Percentiles rank a stretch among this genome's conserved stretches.
phyloP scores from a whole-genome alignment of 257 asterid species.

The Nicotiana benthamiana region DNA sequence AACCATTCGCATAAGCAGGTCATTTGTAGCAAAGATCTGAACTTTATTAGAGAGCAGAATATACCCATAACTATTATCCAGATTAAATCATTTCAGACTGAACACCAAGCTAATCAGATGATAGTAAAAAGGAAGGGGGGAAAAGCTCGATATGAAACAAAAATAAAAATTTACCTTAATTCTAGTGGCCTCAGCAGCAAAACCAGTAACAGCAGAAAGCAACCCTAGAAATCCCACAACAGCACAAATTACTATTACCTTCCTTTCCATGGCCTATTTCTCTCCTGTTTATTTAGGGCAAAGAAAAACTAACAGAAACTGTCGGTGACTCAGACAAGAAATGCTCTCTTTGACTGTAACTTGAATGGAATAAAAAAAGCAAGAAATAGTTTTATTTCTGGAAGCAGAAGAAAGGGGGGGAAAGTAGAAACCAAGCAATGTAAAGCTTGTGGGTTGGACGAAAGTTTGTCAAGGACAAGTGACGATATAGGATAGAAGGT shows the following conservation, averaged over 20 bases:
- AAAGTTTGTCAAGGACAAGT: no score
- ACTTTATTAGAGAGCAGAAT: background rate
- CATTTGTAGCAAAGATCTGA: background rate
- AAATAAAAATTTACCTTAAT: constrained; percentile 37
- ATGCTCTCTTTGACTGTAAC: background rate
- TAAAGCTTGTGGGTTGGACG: background rate
- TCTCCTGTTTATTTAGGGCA: background rate
- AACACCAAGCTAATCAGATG: background rate
- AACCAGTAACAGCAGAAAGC: constrained; percentile 62
- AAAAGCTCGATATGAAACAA: background rate
- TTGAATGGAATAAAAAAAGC: background rate
- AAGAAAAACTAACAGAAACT: background rate
- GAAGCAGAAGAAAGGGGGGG: background rate
- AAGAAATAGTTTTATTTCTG: background rate
- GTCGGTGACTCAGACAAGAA: background rate
- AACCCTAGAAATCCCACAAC: constrained; percentile 62
- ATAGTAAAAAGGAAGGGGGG: no score
- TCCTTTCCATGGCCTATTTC: constrained; percentile 43
- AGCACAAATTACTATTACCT: constrained; percentile 33
- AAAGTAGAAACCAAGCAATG: background rate
- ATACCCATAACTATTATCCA: background rate
- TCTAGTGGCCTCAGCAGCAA: constrained; percentile 74
- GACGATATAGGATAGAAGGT: no score
- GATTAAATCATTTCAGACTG: background rate
- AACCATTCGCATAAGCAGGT: background rate